phyloP scores from a whole-genome alignment of 305 asterid genomes.

The Plantago coronopus region DNA sequence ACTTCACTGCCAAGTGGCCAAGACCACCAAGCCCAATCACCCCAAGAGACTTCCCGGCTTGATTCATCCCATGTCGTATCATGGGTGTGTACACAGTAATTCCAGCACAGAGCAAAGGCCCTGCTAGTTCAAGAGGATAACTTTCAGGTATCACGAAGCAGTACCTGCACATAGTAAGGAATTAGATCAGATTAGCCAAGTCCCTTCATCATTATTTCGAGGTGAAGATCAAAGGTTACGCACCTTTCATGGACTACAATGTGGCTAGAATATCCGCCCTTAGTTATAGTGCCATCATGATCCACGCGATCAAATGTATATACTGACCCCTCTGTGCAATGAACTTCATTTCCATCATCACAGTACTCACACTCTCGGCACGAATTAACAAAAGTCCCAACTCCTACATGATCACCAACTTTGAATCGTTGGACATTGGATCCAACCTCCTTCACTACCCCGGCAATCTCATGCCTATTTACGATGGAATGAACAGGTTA shows the following conservation, averaged over 20 bases:
- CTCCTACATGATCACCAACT: conserved; percentile 79
- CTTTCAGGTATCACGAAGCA: conserved; percentile 68
- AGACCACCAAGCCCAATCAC: conserved; percentile 92
- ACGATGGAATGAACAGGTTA: conserved; percentile 3
- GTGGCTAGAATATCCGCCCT: conserved; percentile 85
- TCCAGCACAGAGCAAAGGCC: conserved; percentile 92
- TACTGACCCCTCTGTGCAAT: conserved; percentile 66
- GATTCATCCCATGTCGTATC: conserved; percentile 79
- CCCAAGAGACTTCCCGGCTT: conserved; percentile 81
- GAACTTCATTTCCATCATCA: too few species aligned
- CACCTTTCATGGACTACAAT: conserved; percentile 82
- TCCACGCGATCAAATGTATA: conserved; percentile 67
- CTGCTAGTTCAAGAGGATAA: conserved; percentile 69
- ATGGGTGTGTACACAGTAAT: conserved; percentile 84
- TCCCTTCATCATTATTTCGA: too few species aligned
- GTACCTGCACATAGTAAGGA: conserved; percentile 42
- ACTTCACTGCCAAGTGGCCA: conserved; percentile 93
- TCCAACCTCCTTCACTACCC: conserved; percentile 70
- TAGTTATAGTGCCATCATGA: conserved; percentile 81
- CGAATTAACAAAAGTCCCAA: conserved; percentile 93
- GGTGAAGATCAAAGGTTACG: too few species aligned
- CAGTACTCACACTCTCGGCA: conserved; percentile 81
- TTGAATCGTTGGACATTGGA: conserved; percentile 52
- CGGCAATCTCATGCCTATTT: conserved; percentile 81
- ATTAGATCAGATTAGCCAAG: too few species aligned